Evolutionary conservation across 768 basidiomycete species (phyloP).

Genomic region (Cyclocybe cylindracea): DNA sequence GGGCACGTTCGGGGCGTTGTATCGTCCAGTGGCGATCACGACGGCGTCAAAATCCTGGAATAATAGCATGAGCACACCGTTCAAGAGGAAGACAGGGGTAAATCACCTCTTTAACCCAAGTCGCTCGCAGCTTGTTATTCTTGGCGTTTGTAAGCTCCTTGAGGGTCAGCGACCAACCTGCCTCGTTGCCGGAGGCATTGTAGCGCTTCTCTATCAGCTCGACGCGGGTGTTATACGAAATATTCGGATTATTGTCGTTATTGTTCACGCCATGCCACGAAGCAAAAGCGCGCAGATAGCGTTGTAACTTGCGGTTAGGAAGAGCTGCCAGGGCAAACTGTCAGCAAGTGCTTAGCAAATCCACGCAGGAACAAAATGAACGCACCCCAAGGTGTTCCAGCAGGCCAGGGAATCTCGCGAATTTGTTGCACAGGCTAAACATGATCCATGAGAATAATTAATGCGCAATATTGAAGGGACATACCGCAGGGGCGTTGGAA

Average conservation of each 20-base stretch:
- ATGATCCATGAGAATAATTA: no score
- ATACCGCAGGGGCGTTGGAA: slow-evolving; percentile 36
- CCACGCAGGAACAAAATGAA: neutral
- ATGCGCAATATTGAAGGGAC: slow-evolving; percentile 1
- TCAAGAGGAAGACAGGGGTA: neutral
- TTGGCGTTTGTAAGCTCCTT: slow-evolving; percentile 27
- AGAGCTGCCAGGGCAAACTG: slow-evolving; percentile 21
- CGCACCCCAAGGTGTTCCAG: slow-evolving; percentile 33
- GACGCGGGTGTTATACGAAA: slow-evolving; percentile 49
- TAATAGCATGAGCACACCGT: slow-evolving; percentile 6
- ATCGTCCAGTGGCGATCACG: slow-evolving; percentile 33
- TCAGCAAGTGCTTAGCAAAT: neutral
- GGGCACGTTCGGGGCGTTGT: slow-evolving; percentile 35
- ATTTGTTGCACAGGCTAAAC: slow-evolving; percentile 30
- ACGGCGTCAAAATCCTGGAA: slow-evolving; percentile 36
- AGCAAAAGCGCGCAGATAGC: slow-evolving; percentile 43
- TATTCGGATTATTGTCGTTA: slow-evolving; percentile 38
- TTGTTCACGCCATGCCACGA: slow-evolving; percentile 41
- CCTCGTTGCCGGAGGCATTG: slow-evolving; percentile 26
- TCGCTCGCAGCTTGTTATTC: slow-evolving; percentile 23
- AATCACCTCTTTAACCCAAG: slow-evolving; percentile 38
- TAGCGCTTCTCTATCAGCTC: slow-evolving; percentile 42
- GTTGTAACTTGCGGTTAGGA: slow-evolving; percentile 30
- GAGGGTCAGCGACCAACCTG: slow-evolving; percentile 35
- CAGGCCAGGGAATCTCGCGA: slow-evolving; percentile 31